Conservation (phyloP, 495 filamentous ascomycete species). For the Aspergillus baeticus region DNA sequence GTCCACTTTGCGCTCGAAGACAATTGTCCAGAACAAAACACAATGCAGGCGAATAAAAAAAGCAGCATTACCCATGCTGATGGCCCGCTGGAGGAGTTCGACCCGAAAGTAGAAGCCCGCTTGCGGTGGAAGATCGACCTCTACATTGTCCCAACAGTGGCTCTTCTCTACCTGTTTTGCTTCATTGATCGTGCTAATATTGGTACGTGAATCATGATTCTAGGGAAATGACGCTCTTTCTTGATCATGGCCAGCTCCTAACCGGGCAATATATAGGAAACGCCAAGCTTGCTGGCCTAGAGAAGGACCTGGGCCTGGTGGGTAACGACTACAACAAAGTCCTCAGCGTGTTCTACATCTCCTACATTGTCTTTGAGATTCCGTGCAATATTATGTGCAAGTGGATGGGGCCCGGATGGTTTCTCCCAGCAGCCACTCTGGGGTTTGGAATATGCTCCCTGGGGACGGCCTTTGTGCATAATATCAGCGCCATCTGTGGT, state of each 20-base stretch:
- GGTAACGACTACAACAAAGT: slow-evolving; percentile 64
- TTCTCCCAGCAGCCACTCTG: slow-evolving; percentile 44
- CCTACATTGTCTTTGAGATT: slow-evolving; percentile 74
- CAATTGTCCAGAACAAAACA: too few relatives aligned
- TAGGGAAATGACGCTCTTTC: too few relatives aligned
- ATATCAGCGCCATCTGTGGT: slow-evolving; percentile 36
- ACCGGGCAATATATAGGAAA: too few relatives aligned
- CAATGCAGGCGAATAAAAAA: too few relatives aligned
- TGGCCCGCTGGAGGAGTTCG: too few relatives aligned
- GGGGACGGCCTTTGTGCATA: slow-evolving; percentile 48
- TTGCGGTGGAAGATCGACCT: background rate
- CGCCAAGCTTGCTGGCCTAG: slow-evolving; percentile 38
- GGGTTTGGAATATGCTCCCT: slow-evolving; percentile 49
- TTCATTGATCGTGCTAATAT: background rate
- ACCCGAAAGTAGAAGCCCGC: too few relatives aligned
- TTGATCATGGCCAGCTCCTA: too few relatives aligned
- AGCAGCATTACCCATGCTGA: too few relatives aligned
- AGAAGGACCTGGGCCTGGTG: slow-evolving; percentile 49
- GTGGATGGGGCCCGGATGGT: slow-evolving; percentile 51
- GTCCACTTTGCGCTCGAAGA: too few relatives aligned
- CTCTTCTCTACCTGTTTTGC: background rate
- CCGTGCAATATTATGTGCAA: slow-evolving; percentile 66
- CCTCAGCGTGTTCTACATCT: slow-evolving; percentile 67
- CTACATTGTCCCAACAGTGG: background rate
- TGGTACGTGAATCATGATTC: too few relatives aligned